Conservation (phyloP, 345 rosid species). For the Microcos paniculata region DNA sequence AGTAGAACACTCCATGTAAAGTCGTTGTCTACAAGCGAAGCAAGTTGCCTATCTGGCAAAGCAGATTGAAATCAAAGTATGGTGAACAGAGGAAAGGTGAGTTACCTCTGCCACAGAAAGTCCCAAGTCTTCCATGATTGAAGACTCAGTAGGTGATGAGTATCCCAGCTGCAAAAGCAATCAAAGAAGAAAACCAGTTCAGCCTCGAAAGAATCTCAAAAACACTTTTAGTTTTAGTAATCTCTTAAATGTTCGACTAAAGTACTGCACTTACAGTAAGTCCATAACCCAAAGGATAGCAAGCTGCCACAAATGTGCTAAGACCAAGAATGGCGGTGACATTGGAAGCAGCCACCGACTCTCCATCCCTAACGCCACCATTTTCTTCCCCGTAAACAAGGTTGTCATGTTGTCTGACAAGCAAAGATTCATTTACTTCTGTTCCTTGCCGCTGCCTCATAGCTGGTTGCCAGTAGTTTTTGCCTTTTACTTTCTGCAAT, state of each 20-base stretch:
- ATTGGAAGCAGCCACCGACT: not conserved
- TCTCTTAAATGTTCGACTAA: not conserved
- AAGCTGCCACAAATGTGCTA: slow-evolving; percentile 7
- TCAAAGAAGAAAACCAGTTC: not conserved
- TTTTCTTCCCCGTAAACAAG: not conserved
- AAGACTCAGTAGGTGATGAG: slow-evolving; percentile 63
- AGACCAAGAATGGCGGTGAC: slow-evolving; percentile 11
- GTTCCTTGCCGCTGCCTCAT: slow-evolving; percentile 3
- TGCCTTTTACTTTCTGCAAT: too few species aligned
- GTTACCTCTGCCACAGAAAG: slow-evolving; percentile 56
- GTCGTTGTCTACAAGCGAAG: not conserved
- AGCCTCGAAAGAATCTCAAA: not conserved
- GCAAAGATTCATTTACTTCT: slow-evolving; percentile 3
- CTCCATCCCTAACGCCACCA: not conserved
- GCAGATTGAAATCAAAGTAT: too few species aligned
- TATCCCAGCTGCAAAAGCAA: slow-evolving; percentile 46
- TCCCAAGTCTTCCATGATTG: slow-evolving; percentile 58
- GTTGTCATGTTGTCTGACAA: not conserved
- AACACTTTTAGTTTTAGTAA: not conserved
- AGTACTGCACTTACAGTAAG: not conserved
- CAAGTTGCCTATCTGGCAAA: not conserved
- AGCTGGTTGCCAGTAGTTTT: too few species aligned
- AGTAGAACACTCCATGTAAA: not conserved
- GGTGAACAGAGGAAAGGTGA: not conserved
- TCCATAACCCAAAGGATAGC: not conserved